phyloP scores from a whole-genome alignment of 179 eudicot species.

The Heliamphora pulchella region DNA sequence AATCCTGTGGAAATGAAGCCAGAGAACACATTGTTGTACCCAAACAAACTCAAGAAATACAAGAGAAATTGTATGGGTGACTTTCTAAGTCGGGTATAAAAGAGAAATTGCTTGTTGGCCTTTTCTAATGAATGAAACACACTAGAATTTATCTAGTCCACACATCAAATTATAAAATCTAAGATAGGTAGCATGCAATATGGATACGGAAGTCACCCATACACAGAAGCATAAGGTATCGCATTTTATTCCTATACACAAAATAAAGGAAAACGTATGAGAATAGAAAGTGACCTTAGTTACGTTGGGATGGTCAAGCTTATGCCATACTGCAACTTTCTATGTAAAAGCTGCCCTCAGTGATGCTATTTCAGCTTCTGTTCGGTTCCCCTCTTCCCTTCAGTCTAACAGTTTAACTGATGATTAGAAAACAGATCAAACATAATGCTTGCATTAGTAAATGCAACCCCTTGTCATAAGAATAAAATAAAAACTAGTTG shows the following conservation, averaged over 20 bases:
- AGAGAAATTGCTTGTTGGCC: neutral
- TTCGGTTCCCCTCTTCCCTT: constrained; percentile 97
- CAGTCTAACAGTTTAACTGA: constrained; percentile 94
- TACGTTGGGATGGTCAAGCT: constrained; percentile 96
- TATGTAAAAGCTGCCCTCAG: constrained; percentile 87
- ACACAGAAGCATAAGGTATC: neutral
- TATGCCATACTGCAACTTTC: constrained; percentile 98
- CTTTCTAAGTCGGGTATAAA: neutral
- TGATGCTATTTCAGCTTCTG: constrained; percentile 79
- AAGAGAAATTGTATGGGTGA: neutral
- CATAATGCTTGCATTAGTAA: neutral
- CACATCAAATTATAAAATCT: neutral
- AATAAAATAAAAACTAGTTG: neutral
- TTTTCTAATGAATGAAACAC: neutral
- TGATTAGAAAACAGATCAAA: constrained; percentile 1
- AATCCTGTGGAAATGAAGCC: neutral
- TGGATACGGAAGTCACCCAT: neutral
- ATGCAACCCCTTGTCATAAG: neutral
- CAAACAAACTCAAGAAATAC: neutral
- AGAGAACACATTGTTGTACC: neutral
- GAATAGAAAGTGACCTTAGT: constrained; percentile 57
- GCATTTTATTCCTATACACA: neutral
- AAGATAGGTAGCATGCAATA: neutral
- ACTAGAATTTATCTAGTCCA: neutral
- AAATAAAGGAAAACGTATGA: neutral